Percentiles rank a stretch among this genome's conserved stretches.
These are phyloP conservation scores for Stagonosporopsis tanaceti DNA, from an alignment of 2,329 filamentous ascomycete genomes.

Conservation along the genomic window DNA sequence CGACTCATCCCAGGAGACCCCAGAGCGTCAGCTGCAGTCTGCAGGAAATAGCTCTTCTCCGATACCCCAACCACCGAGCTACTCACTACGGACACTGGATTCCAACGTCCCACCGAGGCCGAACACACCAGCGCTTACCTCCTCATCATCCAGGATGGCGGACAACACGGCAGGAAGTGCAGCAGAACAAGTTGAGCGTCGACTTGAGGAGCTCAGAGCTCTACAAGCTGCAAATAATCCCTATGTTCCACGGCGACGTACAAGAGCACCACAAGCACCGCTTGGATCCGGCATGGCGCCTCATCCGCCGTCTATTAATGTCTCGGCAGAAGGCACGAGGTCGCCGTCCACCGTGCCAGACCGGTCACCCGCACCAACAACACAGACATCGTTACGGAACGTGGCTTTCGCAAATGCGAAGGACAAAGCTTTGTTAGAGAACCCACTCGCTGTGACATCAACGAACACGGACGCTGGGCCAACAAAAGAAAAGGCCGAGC, in stretches of 20 bases:
- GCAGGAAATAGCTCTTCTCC: constrained; percentile 29
- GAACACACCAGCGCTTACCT: constrained; percentile 23
- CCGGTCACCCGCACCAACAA: constrained; percentile 31
- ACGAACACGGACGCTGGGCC: background rate
- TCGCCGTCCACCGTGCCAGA: constrained; percentile 48
- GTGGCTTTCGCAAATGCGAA: constrained; percentile 31
- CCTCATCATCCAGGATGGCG: constrained; percentile 27
- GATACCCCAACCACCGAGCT: constrained; percentile 31
- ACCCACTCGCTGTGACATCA: constrained; percentile 1
- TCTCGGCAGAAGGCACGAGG: constrained; percentile 36
- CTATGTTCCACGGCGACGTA: constrained; percentile 18
- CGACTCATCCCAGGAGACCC: constrained; percentile 45
- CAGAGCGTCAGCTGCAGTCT: constrained; percentile 20
- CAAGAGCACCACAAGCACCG: background rate
- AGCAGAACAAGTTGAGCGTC: constrained; percentile 12
- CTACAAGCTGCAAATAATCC: constrained; percentile 18
- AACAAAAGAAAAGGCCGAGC: constrained; percentile 9
- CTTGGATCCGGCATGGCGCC: background rate
- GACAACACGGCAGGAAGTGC: constrained; percentile 21
- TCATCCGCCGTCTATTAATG: constrained; percentile 1
- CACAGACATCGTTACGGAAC: constrained; percentile 39
- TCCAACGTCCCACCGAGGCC: constrained; percentile 33
- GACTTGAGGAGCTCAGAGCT: constrained; percentile 22
- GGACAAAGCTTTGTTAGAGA: constrained; percentile 8
- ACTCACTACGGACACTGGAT: constrained; percentile 30